These are phyloP conservation scores for Alternaria panax DNA, from an alignment of 2,329 filamentous ascomycete species.

Conservation along the genomic window DNA sequence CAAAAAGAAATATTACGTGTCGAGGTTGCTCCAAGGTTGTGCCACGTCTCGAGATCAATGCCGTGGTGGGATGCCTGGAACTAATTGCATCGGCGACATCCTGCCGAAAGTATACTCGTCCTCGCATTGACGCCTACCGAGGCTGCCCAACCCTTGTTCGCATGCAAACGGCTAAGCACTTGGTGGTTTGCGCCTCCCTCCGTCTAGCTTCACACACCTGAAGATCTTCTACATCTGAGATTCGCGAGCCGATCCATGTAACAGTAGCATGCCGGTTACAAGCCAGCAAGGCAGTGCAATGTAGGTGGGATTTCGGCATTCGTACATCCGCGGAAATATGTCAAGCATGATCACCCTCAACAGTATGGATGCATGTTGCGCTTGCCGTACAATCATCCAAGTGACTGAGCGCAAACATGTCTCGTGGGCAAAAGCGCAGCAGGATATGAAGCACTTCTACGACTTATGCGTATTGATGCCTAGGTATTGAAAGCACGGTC, in stretches of 20 bases:
- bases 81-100: background rate
- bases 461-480: background rate
- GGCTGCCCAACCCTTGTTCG: background rate
- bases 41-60: background rate
- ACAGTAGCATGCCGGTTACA: constrained; percentile 6
- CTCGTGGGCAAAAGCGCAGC: background rate
- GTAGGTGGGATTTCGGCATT: background rate
- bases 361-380: background rate
- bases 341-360: background rate
- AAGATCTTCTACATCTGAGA: constrained; percentile 13
- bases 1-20: background rate
- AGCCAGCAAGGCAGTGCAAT: background rate
- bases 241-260: constrained; percentile 16
- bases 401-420: background rate
- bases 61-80: background rate
- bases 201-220: constrained; percentile 4
- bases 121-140: background rate
- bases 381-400: background rate
- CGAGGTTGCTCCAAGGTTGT: background rate
- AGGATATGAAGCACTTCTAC: background rate
- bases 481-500: background rate
- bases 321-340: background rate
- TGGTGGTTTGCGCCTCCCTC: background rate
- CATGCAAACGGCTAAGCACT: background rate
- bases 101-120: background rate